These are phyloP conservation scores for Austroboletus festivus DNA, from an alignment of 768 basidiomycete species.

Conservation along the genomic window DNA sequence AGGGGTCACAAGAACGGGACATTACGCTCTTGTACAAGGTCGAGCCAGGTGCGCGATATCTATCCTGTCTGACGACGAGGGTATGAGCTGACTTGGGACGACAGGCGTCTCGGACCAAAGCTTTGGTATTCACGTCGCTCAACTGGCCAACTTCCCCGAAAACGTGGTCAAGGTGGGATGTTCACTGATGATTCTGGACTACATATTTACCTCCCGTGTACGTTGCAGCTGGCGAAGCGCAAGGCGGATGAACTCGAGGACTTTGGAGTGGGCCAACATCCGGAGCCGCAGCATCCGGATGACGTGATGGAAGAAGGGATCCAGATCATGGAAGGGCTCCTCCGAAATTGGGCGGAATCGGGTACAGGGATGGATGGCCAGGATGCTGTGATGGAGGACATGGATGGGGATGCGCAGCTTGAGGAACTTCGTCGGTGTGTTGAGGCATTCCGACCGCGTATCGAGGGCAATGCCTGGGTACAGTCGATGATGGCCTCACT, in stretches of 20 bases:
- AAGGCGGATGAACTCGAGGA: slow-evolving; percentile 93
- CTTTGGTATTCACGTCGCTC: slow-evolving; percentile 97
- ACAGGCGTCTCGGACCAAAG: slow-evolving; percentile 92
- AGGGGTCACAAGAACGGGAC: slow-evolving; percentile 54
- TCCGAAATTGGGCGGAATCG: slow-evolving; percentile 61
- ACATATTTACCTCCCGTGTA: not conserved
- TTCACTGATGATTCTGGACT: not conserved
- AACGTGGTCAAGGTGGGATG: slow-evolving; percentile 76
- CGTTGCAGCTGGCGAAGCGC: slow-evolving; percentile 72
- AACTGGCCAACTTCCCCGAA: slow-evolving; percentile 96
- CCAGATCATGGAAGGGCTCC: slow-evolving; percentile 72
- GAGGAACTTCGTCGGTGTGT: slow-evolving; percentile 57
- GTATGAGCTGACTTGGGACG: not conserved
- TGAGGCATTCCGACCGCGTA: slow-evolving; percentile 58
- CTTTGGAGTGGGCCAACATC: slow-evolving; percentile 50
- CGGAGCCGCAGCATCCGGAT: slow-evolving; percentile 46
- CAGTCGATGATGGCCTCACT: slow-evolving; percentile 51
- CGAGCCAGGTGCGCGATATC: slow-evolving; percentile 63
- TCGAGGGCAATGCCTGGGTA: slow-evolving; percentile 81
- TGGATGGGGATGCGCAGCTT: slow-evolving; percentile 36
- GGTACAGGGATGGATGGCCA: slow-evolving; percentile 35
- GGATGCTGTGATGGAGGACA: slow-evolving; percentile 53
- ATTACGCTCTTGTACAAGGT: slow-evolving; percentile 79
- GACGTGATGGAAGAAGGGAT: slow-evolving; percentile 78
- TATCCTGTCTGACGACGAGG: not conserved